A percentile compares a stretch with the other conserved stretches of the same genome.
phyloP scores from a whole-genome alignment of 23 red algal genomes.

The Agarophyton chilense region DNA sequence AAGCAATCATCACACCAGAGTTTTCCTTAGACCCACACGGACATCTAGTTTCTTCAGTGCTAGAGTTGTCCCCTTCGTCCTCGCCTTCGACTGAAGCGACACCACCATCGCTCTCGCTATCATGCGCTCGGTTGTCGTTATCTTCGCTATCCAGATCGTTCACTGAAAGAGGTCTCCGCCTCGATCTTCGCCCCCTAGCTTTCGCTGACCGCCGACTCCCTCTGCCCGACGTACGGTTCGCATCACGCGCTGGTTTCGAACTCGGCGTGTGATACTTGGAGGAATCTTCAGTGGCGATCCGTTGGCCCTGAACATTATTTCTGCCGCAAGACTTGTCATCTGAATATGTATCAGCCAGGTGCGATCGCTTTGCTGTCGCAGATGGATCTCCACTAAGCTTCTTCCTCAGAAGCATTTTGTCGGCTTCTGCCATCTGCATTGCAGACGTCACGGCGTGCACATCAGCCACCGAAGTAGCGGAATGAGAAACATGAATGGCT shows the following conservation, averaged over 20 bases:
- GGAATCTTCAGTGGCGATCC: neutral
- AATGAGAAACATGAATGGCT: neutral
- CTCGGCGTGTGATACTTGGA: slow-evolving; percentile 17
- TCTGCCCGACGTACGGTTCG: neutral
- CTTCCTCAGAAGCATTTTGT: neutral
- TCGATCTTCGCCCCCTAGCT: neutral
- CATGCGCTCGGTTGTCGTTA: neutral
- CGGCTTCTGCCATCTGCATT: neutral
- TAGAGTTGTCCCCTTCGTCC: slow-evolving; percentile 53
- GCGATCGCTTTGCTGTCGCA: neutral
- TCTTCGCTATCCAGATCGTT: slow-evolving; percentile 22
- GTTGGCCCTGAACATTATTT: neutral
- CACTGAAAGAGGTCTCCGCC: neutral
- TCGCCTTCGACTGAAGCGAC: slow-evolving; percentile 1
- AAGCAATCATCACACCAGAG: slow-evolving; percentile 90
- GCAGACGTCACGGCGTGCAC: neutral
- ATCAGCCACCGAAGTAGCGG: neutral
- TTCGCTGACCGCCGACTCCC: slow-evolving; percentile 18
- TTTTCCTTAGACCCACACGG: slow-evolving; percentile 84
- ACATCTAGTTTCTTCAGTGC: slow-evolving; percentile 84
- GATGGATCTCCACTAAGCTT: neutral
- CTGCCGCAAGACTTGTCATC: slow-evolving; percentile 12
- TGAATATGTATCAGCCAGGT: neutral
- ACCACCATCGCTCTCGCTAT: slow-evolving; percentile 14
- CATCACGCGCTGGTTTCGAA: neutral